These are phyloP conservation scores for Zymoseptoria crescenta DNA, from an alignment of 2,329 filamentous ascomycete species.

Conservation along the genomic window DNA sequence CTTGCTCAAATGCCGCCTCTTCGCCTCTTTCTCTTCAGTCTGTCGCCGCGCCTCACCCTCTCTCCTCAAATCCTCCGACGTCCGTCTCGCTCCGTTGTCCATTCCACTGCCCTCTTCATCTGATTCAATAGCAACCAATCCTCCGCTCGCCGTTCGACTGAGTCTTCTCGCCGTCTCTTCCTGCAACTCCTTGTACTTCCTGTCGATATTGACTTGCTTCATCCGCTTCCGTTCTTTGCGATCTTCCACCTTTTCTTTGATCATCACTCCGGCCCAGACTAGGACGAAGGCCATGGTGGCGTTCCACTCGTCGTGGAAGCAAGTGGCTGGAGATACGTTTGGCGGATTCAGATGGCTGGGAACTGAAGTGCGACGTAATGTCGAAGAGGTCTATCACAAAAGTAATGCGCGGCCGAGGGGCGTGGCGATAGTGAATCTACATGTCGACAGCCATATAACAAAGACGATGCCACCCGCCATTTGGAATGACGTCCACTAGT, in stretches of 20 bases:
- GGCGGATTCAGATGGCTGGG: not conserved
- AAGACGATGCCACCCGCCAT: too few relatives aligned
- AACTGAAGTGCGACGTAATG: not conserved
- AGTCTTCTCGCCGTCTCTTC: slow-evolving; percentile 18
- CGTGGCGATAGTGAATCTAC: too few relatives aligned
- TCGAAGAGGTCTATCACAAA: not conserved
- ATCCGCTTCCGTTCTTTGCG: slow-evolving; percentile 16
- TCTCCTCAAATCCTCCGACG: not conserved
- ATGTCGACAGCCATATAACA: too few relatives aligned
- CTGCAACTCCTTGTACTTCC: slow-evolving; percentile 18
- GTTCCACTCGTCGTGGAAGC: not conserved
- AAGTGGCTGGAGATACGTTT: not conserved
- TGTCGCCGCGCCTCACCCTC: not conserved
- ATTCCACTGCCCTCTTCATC: not conserved
- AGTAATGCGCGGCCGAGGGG: not conserved
- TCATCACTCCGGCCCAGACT: slow-evolving; percentile 16
- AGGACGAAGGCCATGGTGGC: slow-evolving; percentile 21
- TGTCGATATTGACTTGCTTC: slow-evolving; percentile 17
- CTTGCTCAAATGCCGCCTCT: not conserved
- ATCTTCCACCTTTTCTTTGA: slow-evolving; percentile 18
- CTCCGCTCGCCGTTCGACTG: slow-evolving; percentile 5
- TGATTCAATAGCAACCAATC: slow-evolving; percentile 1
- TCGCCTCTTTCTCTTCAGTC: not conserved
- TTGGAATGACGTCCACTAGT: too few relatives aligned
- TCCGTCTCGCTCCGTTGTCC: not conserved